phyloP scores from a whole-genome alignment of 2,329 filamentous ascomycete genomes.

The Sporothrix dimorphospora region DNA sequence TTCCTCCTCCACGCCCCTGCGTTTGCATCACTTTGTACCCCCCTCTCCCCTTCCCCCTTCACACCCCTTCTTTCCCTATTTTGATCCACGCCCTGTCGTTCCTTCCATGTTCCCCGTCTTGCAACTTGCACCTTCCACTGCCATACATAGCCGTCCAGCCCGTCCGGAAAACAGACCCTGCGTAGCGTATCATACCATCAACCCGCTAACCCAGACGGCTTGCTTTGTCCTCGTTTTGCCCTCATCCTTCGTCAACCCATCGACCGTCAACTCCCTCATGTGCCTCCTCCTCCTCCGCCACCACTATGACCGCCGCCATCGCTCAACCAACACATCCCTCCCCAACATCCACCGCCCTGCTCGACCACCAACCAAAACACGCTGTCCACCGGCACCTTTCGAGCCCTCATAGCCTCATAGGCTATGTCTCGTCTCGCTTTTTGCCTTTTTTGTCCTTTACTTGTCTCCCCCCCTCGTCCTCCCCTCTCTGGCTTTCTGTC shows the following conservation, averaged over 20 bases:
- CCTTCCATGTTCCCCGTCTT: conserved; percentile 16
- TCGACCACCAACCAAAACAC: conserved; percentile 12
- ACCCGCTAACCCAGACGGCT: conserved; percentile 6
- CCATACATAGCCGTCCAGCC: conserved; percentile 18
- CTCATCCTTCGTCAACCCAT: conserved; percentile 9
- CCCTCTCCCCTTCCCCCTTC: not conserved
- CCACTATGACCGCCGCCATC: not conserved
- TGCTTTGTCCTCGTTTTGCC: conserved; percentile 11
- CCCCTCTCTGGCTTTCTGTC: not conserved
- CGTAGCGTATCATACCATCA: conserved; percentile 24
- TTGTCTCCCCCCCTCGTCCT: too few species aligned
- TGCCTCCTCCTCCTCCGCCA: not conserved
- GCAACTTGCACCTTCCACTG: conserved; percentile 1
- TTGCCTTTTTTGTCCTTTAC: conserved; percentile 22
- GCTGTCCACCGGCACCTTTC: conserved; percentile 15
- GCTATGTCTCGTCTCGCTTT: conserved; percentile 28
- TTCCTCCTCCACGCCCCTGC: not conserved
- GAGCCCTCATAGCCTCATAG: conserved; percentile 21
- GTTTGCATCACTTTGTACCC: not conserved
- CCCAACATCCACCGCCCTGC: not conserved
- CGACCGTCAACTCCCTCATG: not conserved
- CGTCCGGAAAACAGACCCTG: conserved; percentile 16
- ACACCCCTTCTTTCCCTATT: conserved; percentile 13
- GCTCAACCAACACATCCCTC: conserved; percentile 6
- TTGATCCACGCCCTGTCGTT: not conserved